Evolutionary conservation across 108 stramenopile species (phyloP), one percentile per base, ranked within the genome.

Genomic region (Pelagomonas calceolata): DNA sequence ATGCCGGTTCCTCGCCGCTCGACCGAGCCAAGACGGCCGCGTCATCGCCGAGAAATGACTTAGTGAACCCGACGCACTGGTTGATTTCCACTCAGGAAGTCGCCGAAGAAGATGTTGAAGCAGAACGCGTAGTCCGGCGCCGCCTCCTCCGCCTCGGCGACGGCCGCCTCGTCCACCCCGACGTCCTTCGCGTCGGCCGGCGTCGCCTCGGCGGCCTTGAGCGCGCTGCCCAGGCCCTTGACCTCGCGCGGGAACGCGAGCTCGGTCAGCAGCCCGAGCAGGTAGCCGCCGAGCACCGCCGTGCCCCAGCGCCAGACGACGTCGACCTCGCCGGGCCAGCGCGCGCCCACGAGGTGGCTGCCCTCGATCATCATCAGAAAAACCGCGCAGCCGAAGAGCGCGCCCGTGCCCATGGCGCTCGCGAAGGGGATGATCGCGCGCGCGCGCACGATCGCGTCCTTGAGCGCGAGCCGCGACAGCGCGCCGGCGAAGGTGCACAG

Each of bases 351-450:
- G 30, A 80, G 39, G 63, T 73, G 36, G 35, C 84, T 36, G 7
- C 83, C 67, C 67, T 91, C 91, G 30, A 87, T 85, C 30, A 89
- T 66, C 32, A 88, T 34, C 34, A 89, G 39, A 72, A 89, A 88
- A 35, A 87, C 80, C 15, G 87, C 71, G n/a, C 85, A 86, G 17
- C 85, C 87, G 36, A 88, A 65, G 63, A 89, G 34, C 0, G 90
- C 85, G 36, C 90, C 88, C 66, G 78, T 79, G 32, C 83, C 86
- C 80, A 88, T 86, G 26, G 76, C 72, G 32, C 81, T 60, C 30
- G 68, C 29, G 68, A 44, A 68, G 31, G 69, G 46, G 46, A 46
- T 51, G 45, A 51, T 31, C 36, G 44, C 18, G 45, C 15, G 26
- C 16, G 34, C 70, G 35, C 83, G 69, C 66, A 65, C 44, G 4